phyloP scores from a whole-genome alignment of 1,139 yeast genomes.

The Debaryomyces nepalensis region DNA sequence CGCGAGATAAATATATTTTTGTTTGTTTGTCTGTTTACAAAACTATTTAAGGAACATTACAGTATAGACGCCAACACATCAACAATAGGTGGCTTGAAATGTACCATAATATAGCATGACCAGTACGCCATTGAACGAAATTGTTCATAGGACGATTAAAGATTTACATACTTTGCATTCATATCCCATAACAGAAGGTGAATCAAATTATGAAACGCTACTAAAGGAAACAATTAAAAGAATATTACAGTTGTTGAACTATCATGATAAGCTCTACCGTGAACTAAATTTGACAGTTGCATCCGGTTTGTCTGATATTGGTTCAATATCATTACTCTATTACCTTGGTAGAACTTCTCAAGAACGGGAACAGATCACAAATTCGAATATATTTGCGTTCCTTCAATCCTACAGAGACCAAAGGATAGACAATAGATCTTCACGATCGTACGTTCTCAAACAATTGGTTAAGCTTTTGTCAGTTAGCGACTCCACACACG shows the following conservation, averaged over 20 bases:
- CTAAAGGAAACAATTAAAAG: conserved; percentile 21
- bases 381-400: conserved; percentile 21
- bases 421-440: conserved; percentile 3
- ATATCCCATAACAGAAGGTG: conserved; percentile 15
- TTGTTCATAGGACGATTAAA: conserved; percentile 29
- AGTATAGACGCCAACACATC: background rate
- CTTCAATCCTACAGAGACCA: conserved; percentile 18
- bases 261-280: conserved; percentile 20
- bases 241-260: conserved; percentile 23
- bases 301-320: conserved; percentile 13
- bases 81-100: background rate
- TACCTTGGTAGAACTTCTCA: conserved; percentile 11
- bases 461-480: conserved; percentile 20
- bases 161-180: conserved; percentile 28
- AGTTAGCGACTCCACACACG: conserved; percentile 11
- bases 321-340: conserved; percentile 14
- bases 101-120: conserved; percentile 15
- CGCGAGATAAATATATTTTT: conserved; percentile 1
- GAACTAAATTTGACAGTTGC: conserved; percentile 18
- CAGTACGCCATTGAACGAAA: conserved; percentile 19
- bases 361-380: conserved; percentile 6
- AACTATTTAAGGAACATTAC: background rate
- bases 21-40: background rate
- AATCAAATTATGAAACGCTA: conserved; percentile 22
- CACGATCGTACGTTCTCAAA: conserved; percentile 15